Evolutionary conservation across 176 grass and related monocot species (phyloP).

Genomic region (Miscanthus lutarioriparius): DNA sequence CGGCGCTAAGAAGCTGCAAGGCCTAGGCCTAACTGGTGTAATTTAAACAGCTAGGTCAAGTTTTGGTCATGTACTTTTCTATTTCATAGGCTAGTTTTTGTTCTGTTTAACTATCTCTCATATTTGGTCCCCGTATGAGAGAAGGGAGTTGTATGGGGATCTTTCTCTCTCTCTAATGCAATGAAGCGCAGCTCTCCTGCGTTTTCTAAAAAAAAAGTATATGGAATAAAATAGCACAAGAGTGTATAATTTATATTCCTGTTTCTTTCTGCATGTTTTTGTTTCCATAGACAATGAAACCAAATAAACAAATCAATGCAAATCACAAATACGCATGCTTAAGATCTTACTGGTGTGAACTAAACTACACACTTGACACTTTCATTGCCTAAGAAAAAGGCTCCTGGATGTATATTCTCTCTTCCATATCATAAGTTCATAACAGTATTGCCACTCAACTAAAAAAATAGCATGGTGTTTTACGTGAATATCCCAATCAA

Average conservation of each 20-base stretch:
- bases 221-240: background rate
- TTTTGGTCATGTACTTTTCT: too few relatives aligned
- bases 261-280: background rate
- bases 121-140: too few relatives aligned
- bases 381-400: background rate
- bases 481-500: background rate
- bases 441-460: background rate
- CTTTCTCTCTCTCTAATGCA: too few relatives aligned
- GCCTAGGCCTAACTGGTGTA: too few relatives aligned
- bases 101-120: too few relatives aligned
- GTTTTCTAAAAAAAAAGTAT: too few relatives aligned
- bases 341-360: background rate
- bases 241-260: background rate
- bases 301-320: conserved; percentile 11
- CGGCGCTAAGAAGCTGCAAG: too few relatives aligned
- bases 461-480: background rate
- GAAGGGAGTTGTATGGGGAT: too few relatives aligned
- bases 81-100: too few relatives aligned
- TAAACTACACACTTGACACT: background rate
- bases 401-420: background rate
- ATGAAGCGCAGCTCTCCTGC: too few relatives aligned
- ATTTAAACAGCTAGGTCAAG: too few relatives aligned
- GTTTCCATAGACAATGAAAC: background rate
- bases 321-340: background rate
- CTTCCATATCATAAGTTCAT: background rate